Base-by-base conservation (phyloP, 306 rosid species). In the Trichosanthes truncata region DNA sequence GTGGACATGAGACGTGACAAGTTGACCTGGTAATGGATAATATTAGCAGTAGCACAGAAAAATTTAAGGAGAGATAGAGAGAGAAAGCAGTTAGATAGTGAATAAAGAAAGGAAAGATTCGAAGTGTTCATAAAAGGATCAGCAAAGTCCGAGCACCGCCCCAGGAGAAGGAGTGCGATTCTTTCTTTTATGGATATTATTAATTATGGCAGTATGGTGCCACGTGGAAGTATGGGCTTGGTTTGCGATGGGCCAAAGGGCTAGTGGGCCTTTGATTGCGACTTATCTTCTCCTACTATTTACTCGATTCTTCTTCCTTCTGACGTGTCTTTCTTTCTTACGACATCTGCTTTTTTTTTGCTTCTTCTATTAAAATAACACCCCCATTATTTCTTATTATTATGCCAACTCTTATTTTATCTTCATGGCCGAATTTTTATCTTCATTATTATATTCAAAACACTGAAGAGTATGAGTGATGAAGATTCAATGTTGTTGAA, bases 1-100 rank as follows among this genome's bases (percentile, higher is more conserved):
- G 52, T 55, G 48, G 36, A 66, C 14, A 63, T 29, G 77, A 23
- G 23, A 72, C 77, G 76, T 71, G 77, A 72, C 77, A 72, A 25
- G 77, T 72, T 72, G 77, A 72, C 56, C 31, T 7, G 56, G 35
- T 71, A 71, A 71, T 23, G 76, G 76, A 71, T 71, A 71, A 71
- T 68, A 4, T 68, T 40, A 40, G 75, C 40, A 12, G 41, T 40
- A 21, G 75, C 40, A 12, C 68, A 61, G 40, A 29, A 61, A 25
- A 61, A 12, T 5, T 0, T 9, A 18, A 18, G 59, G 38, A 53
- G 2, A 36, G 12, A 78, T 33, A 74, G 31, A 43, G 48, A 55
- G 17, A n/a, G n/a, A n/a, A n/a, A n/a, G 61, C 17, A 49, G 55
- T 49, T 49, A 49, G 20, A 49, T 1, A 29, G 33, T 29, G 25